A percentile compares a stretch with the other conserved stretches of the same genome.
Conservation (phyloP, 148 eudicot genomes). For the Nepenthes gracilis region DNA sequence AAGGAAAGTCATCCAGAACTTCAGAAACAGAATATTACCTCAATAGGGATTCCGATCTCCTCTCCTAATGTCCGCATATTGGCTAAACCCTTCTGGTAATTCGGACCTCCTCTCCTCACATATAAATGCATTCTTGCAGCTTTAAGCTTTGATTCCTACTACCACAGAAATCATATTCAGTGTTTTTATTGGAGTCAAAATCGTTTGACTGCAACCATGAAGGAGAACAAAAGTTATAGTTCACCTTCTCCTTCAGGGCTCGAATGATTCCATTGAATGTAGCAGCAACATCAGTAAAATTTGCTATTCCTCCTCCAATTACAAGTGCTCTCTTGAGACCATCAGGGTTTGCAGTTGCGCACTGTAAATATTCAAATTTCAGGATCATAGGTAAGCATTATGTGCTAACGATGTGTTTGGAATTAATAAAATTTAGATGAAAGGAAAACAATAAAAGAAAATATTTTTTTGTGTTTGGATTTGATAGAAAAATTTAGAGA, state of each 20-base stretch:
- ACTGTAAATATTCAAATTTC: conserved; percentile 24
- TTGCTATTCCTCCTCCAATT: conserved; percentile 95
- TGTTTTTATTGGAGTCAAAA: background rate
- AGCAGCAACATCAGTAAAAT: conserved; percentile 96
- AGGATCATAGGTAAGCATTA: background rate
- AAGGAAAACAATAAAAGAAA: too few species aligned
- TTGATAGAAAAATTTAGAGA: too few species aligned
- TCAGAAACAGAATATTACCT: conserved; percentile 30
- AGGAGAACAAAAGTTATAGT: background rate
- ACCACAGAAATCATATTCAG: conserved; percentile 1
- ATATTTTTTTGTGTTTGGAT: too few species aligned
- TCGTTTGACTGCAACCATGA: background rate
- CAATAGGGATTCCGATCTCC: conserved; percentile 93
- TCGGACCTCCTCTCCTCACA: conserved; percentile 99
- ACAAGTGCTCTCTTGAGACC: conserved; percentile 86
- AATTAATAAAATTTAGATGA: too few species aligned
- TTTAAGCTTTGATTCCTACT: conserved; percentile 68
- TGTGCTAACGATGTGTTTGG: too few species aligned
- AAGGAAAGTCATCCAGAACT: background rate
- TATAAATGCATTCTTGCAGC: conserved; percentile 88
- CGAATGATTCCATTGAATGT: conserved; percentile 63
- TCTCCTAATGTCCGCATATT: conserved; percentile 83
- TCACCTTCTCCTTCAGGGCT: conserved; percentile 43
- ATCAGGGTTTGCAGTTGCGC: conserved; percentile 96
- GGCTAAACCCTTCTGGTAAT: conserved; percentile 93